Percentiles rank a stretch among this genome's conserved stretches.
These are phyloP conservation scores for Fusarium sp. DNA, from an alignment of 2,329 filamentous ascomycete species.

Conservation along the genomic window DNA sequence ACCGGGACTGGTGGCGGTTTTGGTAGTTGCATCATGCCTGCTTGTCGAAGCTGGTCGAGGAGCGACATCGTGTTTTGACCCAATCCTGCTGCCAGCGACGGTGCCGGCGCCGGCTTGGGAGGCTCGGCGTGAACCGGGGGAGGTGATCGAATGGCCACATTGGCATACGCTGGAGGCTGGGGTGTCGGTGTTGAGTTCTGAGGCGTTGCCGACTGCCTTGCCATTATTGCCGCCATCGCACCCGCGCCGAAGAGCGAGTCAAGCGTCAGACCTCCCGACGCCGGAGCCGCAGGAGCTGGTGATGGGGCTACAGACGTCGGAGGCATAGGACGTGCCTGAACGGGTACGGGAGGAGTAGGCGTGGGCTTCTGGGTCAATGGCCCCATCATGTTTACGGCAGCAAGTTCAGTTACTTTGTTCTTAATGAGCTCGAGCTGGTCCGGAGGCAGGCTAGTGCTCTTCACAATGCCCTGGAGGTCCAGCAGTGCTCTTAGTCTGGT, in stretches of 20 bases:
- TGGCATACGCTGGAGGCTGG: conserved; percentile 53
- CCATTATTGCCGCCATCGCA: conserved; percentile 72
- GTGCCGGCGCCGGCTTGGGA: conserved; percentile 46
- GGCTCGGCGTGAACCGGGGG: conserved; percentile 61
- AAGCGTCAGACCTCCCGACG: conserved; percentile 63
- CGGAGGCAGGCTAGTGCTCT: conserved; percentile 82
- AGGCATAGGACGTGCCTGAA: conserved; percentile 53
- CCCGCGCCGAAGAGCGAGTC: conserved; percentile 73
- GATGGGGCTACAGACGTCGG: conserved; percentile 54
- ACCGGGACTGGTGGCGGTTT: conserved; percentile 54
- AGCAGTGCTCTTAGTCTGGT: conserved; percentile 87
- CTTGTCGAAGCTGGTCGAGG: conserved; percentile 77
- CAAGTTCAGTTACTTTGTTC: conserved; percentile 86
- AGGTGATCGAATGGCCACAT: conserved; percentile 65
- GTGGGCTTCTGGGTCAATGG: conserved; percentile 60
- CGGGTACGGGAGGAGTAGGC: conserved; percentile 54
- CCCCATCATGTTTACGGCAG: conserved; percentile 72
- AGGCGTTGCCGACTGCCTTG: conserved; percentile 67
- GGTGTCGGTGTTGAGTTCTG: conserved; percentile 64
- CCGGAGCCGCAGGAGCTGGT: conserved; percentile 52
- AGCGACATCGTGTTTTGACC: conserved; percentile 70
- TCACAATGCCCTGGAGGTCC: conserved; percentile 83
- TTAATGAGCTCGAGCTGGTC: conserved; percentile 89
- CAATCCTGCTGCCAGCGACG: conserved; percentile 53
- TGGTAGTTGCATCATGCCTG: conserved; percentile 72